phyloP scores from a whole-genome alignment of 2,329 filamentous ascomycete genomes.

The Passalora sequoiae region DNA sequence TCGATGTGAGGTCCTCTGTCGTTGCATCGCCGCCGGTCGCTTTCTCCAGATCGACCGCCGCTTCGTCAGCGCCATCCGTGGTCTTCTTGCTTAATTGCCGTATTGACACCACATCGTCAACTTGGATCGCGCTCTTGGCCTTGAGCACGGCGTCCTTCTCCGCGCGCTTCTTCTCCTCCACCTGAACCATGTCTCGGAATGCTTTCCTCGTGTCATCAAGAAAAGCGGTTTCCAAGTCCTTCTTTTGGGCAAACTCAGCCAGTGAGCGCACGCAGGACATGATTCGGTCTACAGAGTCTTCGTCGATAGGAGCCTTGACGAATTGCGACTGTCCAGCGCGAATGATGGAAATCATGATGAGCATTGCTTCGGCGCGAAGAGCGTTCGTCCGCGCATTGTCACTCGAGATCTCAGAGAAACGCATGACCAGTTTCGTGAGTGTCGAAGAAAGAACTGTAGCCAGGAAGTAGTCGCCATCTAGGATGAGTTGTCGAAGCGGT shows the following conservation, averaged over 20 bases:
- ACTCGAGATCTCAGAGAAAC: slow-evolving; percentile 85
- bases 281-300: slow-evolving; percentile 96
- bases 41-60: slow-evolving; percentile 84
- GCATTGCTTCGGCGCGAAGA: slow-evolving; percentile 91
- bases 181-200: slow-evolving; percentile 94
- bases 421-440: slow-evolving; percentile 95
- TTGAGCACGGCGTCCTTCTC: slow-evolving; percentile 89
- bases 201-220: slow-evolving; percentile 91
- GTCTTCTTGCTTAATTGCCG: slow-evolving; percentile 92
- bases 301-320: slow-evolving; percentile 93
- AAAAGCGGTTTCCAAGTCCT: slow-evolving; percentile 87
- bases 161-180: slow-evolving; percentile 96
- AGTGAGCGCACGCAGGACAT: slow-evolving; percentile 95
- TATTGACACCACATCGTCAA: slow-evolving; percentile 91
- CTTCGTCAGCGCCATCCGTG: slow-evolving; percentile 72
- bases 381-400: slow-evolving; percentile 87
- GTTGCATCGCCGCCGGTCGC: slow-evolving; percentile 85
- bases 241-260: slow-evolving; percentile 82
- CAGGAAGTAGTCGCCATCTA: slow-evolving; percentile 96
- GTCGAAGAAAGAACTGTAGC: slow-evolving; percentile 93
- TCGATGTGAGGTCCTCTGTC: slow-evolving; percentile 82
- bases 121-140: slow-evolving; percentile 88
- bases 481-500: slow-evolving; percentile 85
- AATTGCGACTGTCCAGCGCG: slow-evolving; percentile 98
- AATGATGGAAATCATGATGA: slow-evolving; percentile 99